Base-by-base conservation (phyloP, 2,329 filamentous ascomycete species). In the Arachnopeziza araneosa region DNA sequence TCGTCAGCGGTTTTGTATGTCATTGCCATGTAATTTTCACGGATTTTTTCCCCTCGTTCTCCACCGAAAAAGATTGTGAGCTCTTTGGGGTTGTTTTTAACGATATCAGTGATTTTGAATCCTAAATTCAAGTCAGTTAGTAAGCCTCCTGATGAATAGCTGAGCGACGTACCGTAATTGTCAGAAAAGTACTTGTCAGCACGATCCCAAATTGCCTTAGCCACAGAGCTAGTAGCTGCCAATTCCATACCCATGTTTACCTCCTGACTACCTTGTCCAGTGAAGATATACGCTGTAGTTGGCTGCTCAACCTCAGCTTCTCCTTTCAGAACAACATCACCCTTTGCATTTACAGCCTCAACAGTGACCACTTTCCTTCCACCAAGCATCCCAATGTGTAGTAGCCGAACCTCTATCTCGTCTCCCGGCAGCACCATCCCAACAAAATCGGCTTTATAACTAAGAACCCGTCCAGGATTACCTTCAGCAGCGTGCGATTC, bases 181-280 rank as follows among this genome's bases (percentile, higher is more conserved):
- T 71, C 67, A 9, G 68, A 60, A 51, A 75, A 72, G 57, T 71
- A 66, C 24, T 62, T 68, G 60, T 77, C 75, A 7, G 69, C 73
- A 22, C 59, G 55, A 60, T 74, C 75, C 75, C 75, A 77, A 2
- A 76, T 64, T 5, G 58, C 60, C 32, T 64, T 64, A 1, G 75
- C 74, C 12, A 68, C 68, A 7, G 68, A 21, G 24, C 67, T 72
- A 1, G 62, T 62, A 8, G 65, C 69, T 52, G 77, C 77, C n/a
- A 77, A 64, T 17, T 72, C 72, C 75, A 77, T 77, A 1, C 76
- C 76, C 76, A 78, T 78, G 9, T 66, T 68, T 17, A 68, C 60
- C 50, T 69, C 68, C 60, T 77, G 75, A 48, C 70, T 73, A 8
- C 76, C 76, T 60, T 78, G 76, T 1, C 76, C 76, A 6, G 73